Conservation (phyloP, 1,284 basidiomycete species). For the Ustanciosporium gigantosporum region DNA sequence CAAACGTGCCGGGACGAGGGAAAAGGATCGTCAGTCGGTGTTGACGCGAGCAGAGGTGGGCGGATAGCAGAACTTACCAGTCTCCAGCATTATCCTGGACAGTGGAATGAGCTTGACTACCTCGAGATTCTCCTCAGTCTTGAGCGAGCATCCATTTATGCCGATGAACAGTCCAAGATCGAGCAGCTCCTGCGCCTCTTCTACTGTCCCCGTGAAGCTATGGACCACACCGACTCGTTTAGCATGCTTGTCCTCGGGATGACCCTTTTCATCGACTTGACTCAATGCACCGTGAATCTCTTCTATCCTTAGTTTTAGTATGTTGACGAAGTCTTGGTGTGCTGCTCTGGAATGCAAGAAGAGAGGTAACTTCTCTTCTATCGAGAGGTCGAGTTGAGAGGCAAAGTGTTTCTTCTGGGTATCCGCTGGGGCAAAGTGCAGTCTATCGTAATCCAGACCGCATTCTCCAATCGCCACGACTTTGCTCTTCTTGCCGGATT, state of each 20-base stretch:
- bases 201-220: conserved; percentile 76
- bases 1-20: too few relatives aligned
- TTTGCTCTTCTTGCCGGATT: conserved; percentile 8
- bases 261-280: not conserved
- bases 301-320: conserved; percentile 63
- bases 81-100: conserved; percentile 76
- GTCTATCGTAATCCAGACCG: conserved; percentile 83
- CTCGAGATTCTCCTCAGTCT: conserved; percentile 74
- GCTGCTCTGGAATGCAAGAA: conserved; percentile 80
- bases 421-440: conserved; percentile 71
- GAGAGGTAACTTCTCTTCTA: conserved; percentile 74
- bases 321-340: conserved; percentile 70
- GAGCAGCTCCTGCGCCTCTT: conserved; percentile 74
- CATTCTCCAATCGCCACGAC: conserved; percentile 79
- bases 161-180: conserved; percentile 64
- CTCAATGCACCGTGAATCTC: conserved; percentile 5
- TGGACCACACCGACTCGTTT: conserved; percentile 70
- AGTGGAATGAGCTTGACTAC: conserved; percentile 70
- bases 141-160: conserved; percentile 82
- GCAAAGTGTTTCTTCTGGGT: conserved; percentile 75
- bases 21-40: too few relatives aligned
- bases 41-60: too few relatives aligned
- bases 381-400: conserved; percentile 72
- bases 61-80: conserved; percentile 67
- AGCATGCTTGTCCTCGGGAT: conserved; percentile 6